Percentiles rank a stretch among this genome's conserved stretches.
phyloP scores from a whole-genome alignment of 371 early-diverging fungal genomes.

The Rhizomucor pusillus region DNA sequence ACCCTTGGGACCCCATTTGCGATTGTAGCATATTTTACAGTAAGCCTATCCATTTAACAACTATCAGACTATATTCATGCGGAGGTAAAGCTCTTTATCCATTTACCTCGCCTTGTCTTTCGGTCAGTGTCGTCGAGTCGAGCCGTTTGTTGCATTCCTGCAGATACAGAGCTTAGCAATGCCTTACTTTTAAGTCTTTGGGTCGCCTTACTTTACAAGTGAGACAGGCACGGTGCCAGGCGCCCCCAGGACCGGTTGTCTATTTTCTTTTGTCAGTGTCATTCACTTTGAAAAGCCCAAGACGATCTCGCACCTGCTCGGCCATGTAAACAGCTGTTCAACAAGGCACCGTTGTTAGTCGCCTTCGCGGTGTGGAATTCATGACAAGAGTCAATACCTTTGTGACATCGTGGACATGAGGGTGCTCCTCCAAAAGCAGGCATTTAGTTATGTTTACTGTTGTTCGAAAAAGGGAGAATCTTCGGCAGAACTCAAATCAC shows the following conservation, averaged over 20 bases:
- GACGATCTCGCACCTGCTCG: constrained; percentile 31
- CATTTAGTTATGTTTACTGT: constrained; percentile 1
- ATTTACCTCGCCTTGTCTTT: constrained; percentile 42
- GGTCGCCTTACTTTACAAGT: constrained; percentile 36
- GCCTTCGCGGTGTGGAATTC: background rate
- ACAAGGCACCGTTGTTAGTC: background rate
- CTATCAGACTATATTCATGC: background rate
- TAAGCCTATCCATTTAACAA: constrained; percentile 30
- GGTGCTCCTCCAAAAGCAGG: constrained; percentile 46
- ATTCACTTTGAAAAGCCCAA: background rate
- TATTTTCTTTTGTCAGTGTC: constrained; percentile 5
- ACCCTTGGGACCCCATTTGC: constrained; percentile 53
- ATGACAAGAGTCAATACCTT: constrained; percentile 18
- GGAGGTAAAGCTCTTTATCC: background rate
- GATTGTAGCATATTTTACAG: constrained; percentile 45
- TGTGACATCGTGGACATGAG: constrained; percentile 42
- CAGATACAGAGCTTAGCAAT: background rate
- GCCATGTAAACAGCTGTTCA: constrained; percentile 49
- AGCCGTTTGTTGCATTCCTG: constrained; percentile 50
- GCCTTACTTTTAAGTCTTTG: background rate
- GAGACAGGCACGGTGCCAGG: constrained; percentile 38
- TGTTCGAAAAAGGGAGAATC: background rate
- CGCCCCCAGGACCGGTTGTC: constrained; percentile 47
- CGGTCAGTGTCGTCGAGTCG: constrained; percentile 44
- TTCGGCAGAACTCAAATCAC: background rate